These are phyloP conservation scores for Penicillium capsulatum DNA, from an alignment of 2,329 filamentous ascomycete genomes.

Conservation along the genomic window DNA sequence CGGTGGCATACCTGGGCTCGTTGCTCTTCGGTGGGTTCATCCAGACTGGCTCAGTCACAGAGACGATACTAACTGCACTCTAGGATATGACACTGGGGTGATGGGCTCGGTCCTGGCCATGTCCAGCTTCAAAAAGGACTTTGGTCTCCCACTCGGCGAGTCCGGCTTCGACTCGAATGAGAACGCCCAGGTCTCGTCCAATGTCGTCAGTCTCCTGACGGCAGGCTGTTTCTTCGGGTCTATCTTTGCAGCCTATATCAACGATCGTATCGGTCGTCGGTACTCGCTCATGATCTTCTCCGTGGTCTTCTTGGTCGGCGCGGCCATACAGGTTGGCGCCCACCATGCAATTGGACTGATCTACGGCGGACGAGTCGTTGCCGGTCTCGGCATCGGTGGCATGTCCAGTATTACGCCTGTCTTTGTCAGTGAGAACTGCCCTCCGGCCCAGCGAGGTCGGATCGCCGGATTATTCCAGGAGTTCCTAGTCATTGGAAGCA, in stretches of 20 bases:
- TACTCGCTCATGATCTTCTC: slow-evolving; percentile 35
- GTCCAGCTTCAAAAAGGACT: slow-evolving; percentile 40
- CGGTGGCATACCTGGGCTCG: slow-evolving; percentile 43
- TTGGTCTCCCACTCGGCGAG: slow-evolving; percentile 33
- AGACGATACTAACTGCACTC: neutral
- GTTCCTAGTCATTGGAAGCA: slow-evolving; percentile 42
- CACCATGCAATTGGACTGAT: slow-evolving; percentile 31
- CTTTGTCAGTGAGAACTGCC: slow-evolving; percentile 36
- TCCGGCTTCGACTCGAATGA: slow-evolving; percentile 31
- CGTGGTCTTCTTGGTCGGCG: slow-evolving; percentile 34
- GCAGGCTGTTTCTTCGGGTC: slow-evolving; percentile 40
- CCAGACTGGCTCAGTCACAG: too few relatives aligned
- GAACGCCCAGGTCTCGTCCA: slow-evolving; percentile 38
- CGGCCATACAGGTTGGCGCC: slow-evolving; percentile 32
- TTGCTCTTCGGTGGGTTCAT: slow-evolving; percentile 39
- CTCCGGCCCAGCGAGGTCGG: slow-evolving; percentile 31
- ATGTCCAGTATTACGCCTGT: slow-evolving; percentile 40
- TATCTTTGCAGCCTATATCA: slow-evolving; percentile 34
- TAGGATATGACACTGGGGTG: slow-evolving; percentile 43
- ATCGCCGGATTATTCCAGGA: slow-evolving; percentile 38
- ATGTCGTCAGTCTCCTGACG: slow-evolving; percentile 37
- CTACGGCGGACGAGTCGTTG: slow-evolving; percentile 37
- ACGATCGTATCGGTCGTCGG: slow-evolving; percentile 35
- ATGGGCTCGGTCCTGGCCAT: slow-evolving; percentile 42
- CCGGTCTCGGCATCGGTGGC: slow-evolving; percentile 36